Base-by-base conservation (phyloP, 192 early-diverging fungal genomes). In the Dissophora globulifera region DNA sequence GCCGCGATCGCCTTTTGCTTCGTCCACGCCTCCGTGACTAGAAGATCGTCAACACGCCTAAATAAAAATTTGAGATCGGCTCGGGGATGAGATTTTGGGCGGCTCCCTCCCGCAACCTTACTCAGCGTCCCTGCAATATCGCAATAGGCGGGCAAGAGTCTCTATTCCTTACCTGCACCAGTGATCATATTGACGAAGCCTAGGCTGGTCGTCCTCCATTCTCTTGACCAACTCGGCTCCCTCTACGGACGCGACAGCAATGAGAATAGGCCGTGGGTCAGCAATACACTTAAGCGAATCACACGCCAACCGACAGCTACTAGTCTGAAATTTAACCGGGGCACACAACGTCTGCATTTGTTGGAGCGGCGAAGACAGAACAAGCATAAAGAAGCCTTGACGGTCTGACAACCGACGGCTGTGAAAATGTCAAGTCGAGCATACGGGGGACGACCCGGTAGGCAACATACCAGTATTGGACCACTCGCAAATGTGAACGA, bases 151-250 rank as follows among this genome's bases (percentile, higher is more conserved):
- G n/a, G n/a, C n/a, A n/a, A 45, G 43, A 45, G 22, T 9, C 19
- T 31, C 17, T 26, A 38, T 16, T 41, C 1, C 40, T 50, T 63
- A 81, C 69, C 81, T 74, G 50, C 87, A 86, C 88, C 88, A 93
- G 1, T 79, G 72, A 54, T 90, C 88, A 60, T 89, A 91, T 66
- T 93, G 91, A 26, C 80, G 79, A n/a, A 93, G 69, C 19, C 78
- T 72, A 25, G 91, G 91, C 29, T 84, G 84, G 43, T 93, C 79
- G 0, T 80, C 62, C 59, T 93, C 88, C 45, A 86, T 86, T 26
- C 88, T 67, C 35, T 79, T 80, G 15, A 80, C 74, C 19, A 82
- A 67, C 11, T 61, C 68, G 19, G 69, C 67, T 45, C 88, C 82
- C 63, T 88, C 87, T 84, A 51, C 35, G 32, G 17, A 26, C 32